Evolutionary conservation across 192 early-diverging fungal species (phyloP).

Genomic region (Globomyces pollinis-pini): DNA sequence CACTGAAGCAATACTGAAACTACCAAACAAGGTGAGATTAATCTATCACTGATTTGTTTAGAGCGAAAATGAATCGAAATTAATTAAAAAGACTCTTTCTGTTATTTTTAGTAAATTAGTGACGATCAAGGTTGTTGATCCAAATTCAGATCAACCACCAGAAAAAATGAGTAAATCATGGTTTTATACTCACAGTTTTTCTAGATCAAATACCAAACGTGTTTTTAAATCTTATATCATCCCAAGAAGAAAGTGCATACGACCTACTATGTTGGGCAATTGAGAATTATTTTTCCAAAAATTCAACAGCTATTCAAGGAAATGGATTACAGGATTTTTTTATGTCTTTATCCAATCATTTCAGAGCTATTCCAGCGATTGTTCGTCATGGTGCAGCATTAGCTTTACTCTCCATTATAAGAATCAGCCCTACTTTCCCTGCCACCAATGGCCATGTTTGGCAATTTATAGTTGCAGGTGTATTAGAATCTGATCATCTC

Average conservation of each 20-base stretch:
- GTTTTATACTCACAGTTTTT: no score
- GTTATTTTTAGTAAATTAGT: slow-evolving; percentile 30
- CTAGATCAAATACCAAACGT: slow-evolving; percentile 25
- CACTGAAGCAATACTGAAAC: slow-evolving; percentile 27
- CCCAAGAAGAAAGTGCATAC: slow-evolving; percentile 41
- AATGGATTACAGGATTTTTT: slow-evolving; percentile 31
- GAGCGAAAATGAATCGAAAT: slow-evolving; percentile 36
- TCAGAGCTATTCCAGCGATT: slow-evolving; percentile 40
- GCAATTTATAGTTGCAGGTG: slow-evolving; percentile 36
- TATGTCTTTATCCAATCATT: slow-evolving; percentile 40
- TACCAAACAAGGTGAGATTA: slow-evolving; percentile 37
- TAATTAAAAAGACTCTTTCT: slow-evolving; percentile 36
- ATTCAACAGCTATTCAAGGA: slow-evolving; percentile 8
- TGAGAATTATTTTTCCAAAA: slow-evolving; percentile 25
- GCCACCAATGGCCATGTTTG: slow-evolving; percentile 23
- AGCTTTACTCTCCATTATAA: slow-evolving; percentile 33
- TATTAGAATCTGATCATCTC: slow-evolving; percentile 46
- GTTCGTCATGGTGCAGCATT: slow-evolving; percentile 44
- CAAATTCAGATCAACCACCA: slow-evolving; percentile 12
- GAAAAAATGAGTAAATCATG: no score
- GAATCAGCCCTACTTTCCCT: slow-evolving; percentile 31
- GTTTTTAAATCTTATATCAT: slow-evolving; percentile 39
- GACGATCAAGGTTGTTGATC: background rate
- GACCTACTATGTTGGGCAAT: slow-evolving; percentile 50
- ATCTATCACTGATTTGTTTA: no score